phyloP scores from a whole-genome alignment of 1,284 basidiomycete genomes.

The Abortiporus biennis region DNA sequence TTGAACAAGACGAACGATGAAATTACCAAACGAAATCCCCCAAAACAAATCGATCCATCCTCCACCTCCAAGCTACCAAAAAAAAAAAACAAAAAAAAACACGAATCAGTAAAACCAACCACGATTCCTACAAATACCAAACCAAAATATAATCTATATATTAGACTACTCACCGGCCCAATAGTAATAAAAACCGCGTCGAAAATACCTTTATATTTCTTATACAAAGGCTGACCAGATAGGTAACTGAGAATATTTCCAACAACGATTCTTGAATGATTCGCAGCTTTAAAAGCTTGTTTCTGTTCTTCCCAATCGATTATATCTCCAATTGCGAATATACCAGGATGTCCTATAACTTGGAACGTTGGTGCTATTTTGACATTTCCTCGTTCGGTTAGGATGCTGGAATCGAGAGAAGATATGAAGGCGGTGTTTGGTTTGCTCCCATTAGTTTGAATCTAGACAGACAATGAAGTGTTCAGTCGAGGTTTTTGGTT shows the following conservation, averaged over 20 bases:
- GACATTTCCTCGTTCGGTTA: conserved; percentile 37
- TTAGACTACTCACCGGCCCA: conserved; percentile 47
- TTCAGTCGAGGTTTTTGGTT: conserved; percentile 2
- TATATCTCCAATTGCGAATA: conserved; percentile 58
- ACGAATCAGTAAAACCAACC: too few relatives aligned
- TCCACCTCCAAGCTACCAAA: conserved; percentile 6
- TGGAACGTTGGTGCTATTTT: conserved; percentile 49
- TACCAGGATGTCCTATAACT: conserved; percentile 35
- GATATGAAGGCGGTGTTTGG: conserved; percentile 47
- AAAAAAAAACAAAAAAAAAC: background rate
- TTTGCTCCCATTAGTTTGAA: conserved; percentile 40
- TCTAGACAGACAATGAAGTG: conserved; percentile 27
- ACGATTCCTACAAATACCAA: too few relatives aligned
- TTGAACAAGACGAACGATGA: conserved; percentile 9
- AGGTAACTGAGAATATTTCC: conserved; percentile 45
- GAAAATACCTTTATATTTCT: conserved; percentile 41
- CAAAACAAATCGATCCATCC: conserved; percentile 12
- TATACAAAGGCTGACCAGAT: conserved; percentile 23
- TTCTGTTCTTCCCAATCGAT: conserved; percentile 57
- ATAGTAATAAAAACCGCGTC: conserved; percentile 54
- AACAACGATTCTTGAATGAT: conserved; percentile 37
- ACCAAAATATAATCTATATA: background rate
- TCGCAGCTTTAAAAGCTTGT: conserved; percentile 40
- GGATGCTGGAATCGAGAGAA: conserved; percentile 34
- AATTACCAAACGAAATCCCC: conserved; percentile 13